Evolutionary conservation across 1,139 yeast genomes (phyloP), one percentile per base, ranked within the genome.

Genomic region (Yamadazyma dushanensis): DNA sequence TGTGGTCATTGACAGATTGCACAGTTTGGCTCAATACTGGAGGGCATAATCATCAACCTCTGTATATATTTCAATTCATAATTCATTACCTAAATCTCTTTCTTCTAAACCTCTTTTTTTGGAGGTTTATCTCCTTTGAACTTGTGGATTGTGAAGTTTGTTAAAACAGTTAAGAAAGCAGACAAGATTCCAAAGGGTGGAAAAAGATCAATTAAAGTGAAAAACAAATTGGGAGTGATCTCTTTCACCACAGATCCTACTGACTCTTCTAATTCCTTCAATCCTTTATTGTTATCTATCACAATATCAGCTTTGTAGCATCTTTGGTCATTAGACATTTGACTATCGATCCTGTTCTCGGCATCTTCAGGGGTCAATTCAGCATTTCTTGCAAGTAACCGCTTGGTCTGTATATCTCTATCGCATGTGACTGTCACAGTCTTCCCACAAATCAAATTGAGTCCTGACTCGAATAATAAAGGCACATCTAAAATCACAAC

Each of bases 1-100:
- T 0, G 90, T 90, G 54, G 96, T 94, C 9, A 92, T 94, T 41
- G 99, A 94, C 55, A 76, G 97, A 46, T 66, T 94, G 37, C 99
- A 94, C 59, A 88, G 90, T 63, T 73, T 94, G 57, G 97, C 98
- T 0, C 98, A 94, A 56, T 94, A 94, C 56, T 92, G 98, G 98
- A 65, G 97, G 44, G 90, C 97, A 0, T 90, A 55, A 27, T 23
- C 21, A 9, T 7, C 7, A 19, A 19, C 9, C 9, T 19, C 8
- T 19, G n/a, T n/a, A n/a, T n/a, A n/a, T n/a, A n/a, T n/a, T n/a
- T n/a, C n/a, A n/a, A n/a, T n/a, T n/a, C n/a, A n/a, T n/a, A n/a
- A n/a, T n/a, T n/a, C 7, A 7, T 19, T 19, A 19, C 21, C 21
- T 9, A 9, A 19, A 9, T 9, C 21, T 9, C 21, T 9, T 19